Evolutionary conservation across 768 basidiomycete genomes (phyloP).

Genomic region (Leccinum barrowsii): DNA sequence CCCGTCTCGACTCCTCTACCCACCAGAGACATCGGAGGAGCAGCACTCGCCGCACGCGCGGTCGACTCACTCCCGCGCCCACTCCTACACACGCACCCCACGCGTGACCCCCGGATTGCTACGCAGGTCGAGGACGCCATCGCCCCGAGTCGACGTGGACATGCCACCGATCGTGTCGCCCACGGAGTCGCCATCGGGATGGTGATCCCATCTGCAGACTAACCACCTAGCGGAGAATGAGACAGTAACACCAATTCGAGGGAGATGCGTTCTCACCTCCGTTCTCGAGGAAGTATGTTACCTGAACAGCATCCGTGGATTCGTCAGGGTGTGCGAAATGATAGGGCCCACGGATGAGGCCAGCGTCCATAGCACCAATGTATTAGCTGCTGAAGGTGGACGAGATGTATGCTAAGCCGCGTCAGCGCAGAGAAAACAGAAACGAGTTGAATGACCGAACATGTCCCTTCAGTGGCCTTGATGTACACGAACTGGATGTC

Average conservation of each 20-base stretch:
- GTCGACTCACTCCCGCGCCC: not conserved
- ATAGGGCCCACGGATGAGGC: conserved; percentile 57
- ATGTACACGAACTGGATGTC: conserved; percentile 57
- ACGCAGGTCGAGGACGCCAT: not conserved
- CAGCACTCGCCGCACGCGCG: conserved; percentile 17
- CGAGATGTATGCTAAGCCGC: conserved; percentile 18
- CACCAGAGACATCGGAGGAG: conserved; percentile 18
- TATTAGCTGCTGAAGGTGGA: conserved; percentile 47
- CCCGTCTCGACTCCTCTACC: too few species aligned
- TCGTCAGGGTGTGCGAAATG: conserved; percentile 57
- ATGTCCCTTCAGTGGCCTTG: conserved; percentile 65
- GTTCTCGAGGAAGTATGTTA: conserved; percentile 52
- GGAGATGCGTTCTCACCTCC: conserved; percentile 38
- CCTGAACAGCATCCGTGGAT: conserved; percentile 56
- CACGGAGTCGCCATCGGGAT: conserved; percentile 38
- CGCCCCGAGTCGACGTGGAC: not conserved
- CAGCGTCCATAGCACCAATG: conserved; percentile 50
- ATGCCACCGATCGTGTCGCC: conserved; percentile 13
- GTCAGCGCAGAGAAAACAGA: not conserved
- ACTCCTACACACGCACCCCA: not conserved
- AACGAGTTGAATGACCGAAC: conserved; percentile 28
- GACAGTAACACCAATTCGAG: not conserved
- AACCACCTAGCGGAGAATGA: conserved; percentile 38
- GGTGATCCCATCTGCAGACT: conserved; percentile 54
- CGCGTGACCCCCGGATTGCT: not conserved